A percentile compares a stretch with the other conserved stretches of the same genome.
Evolutionary conservation across 495 filamentous ascomycete species (phyloP).

Genomic region (Aspergillus avenaceus): DNA sequence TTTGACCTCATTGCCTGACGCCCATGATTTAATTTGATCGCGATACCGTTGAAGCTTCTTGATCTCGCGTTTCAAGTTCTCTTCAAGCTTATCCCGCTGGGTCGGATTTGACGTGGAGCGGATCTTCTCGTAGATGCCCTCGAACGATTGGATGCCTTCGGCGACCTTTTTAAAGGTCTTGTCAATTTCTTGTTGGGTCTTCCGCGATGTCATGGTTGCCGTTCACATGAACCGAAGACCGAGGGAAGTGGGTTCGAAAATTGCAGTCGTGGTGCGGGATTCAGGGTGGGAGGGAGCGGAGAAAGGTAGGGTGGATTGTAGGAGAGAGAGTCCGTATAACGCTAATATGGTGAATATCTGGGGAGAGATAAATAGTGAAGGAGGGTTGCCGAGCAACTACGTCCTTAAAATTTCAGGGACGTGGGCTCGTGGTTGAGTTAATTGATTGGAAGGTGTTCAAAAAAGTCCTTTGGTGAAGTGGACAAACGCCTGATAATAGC

Average conservation of each 20-base stretch:
- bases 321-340: background rate
- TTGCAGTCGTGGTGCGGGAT: background rate
- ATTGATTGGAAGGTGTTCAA: background rate
- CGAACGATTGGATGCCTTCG: slow-evolving; percentile 89
- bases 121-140: slow-evolving; percentile 94
- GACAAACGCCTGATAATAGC: background rate
- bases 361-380: background rate
- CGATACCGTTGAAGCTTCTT: slow-evolving; percentile 97
- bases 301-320: background rate
- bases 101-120: slow-evolving; percentile 82
- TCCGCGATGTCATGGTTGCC: slow-evolving; percentile 78
- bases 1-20: slow-evolving; percentile 94
- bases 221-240: slow-evolving; percentile 11
- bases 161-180: slow-evolving; percentile 97
- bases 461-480: background rate
- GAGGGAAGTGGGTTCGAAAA: background rate
- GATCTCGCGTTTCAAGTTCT: slow-evolving; percentile 96
- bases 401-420: background rate
- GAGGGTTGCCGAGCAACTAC: background rate
- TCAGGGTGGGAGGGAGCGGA: background rate
- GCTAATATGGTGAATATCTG: background rate
- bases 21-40: slow-evolving; percentile 99
- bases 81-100: slow-evolving; percentile 96
- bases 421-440: background rate
- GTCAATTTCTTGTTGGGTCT: slow-evolving; percentile 94